phyloP scores from a whole-genome alignment of 2,329 filamentous ascomycete genomes.

The Tolypocladium tundrense region DNA sequence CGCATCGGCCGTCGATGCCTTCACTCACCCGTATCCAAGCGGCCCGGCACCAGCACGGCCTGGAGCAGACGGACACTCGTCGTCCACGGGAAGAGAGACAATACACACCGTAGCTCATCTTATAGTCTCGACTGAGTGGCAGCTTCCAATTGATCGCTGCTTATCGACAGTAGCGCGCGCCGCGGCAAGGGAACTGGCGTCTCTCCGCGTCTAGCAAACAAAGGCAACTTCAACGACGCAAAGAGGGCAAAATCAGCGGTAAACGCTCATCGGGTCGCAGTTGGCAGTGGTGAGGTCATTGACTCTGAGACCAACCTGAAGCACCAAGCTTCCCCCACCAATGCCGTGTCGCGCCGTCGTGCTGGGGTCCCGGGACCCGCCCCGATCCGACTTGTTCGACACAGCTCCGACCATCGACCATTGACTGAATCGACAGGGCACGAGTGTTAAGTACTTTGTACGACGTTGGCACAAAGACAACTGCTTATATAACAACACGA shows the following conservation, averaged over 20 bases:
- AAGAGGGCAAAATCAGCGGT: background rate
- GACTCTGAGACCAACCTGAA: background rate
- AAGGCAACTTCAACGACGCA: background rate
- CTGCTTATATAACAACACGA: background rate
- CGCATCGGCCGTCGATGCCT: background rate
- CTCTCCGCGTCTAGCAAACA: background rate
- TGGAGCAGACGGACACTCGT: background rate
- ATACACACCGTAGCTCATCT: constrained; percentile 8
- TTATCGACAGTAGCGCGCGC: background rate
- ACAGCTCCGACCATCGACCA: background rate
- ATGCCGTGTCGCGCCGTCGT: background rate
- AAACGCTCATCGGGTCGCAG: background rate
- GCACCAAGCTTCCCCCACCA: background rate
- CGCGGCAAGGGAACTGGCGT: background rate
- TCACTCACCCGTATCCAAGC: too few relatives aligned
- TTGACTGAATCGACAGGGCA: too few relatives aligned
- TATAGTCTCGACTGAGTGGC: background rate
- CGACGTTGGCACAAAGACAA: background rate
- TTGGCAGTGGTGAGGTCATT: background rate
- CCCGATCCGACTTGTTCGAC: background rate
- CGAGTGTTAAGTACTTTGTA: too few relatives aligned
- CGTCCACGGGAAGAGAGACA: background rate
- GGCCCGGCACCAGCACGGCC: too few relatives aligned
- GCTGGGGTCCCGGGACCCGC: background rate
- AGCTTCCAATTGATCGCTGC: background rate